These are phyloP conservation scores for Cladophialophora chaetospira DNA, from an alignment of 2,329 filamentous ascomycete species.

Conservation along the genomic window DNA sequence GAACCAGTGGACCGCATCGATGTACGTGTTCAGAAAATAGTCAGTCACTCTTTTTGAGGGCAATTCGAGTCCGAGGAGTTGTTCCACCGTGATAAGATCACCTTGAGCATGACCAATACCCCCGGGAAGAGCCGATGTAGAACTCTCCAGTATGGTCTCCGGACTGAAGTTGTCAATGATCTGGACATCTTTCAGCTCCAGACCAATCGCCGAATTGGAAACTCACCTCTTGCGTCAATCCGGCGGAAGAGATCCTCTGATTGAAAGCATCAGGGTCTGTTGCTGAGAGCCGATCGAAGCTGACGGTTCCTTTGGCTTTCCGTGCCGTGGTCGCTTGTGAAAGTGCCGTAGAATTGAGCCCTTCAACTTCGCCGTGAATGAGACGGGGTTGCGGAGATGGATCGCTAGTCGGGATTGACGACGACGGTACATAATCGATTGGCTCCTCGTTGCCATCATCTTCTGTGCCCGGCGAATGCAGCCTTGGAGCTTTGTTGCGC, in stretches of 20 bases:
- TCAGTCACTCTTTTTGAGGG: constrained; percentile 37
- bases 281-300: constrained; percentile 16
- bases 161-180: constrained; percentile 28
- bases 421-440: neutral
- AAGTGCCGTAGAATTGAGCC: constrained; percentile 2
- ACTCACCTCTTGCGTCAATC: constrained; percentile 24
- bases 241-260: constrained; percentile 22
- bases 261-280: constrained; percentile 20
- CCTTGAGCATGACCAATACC: constrained; percentile 28
- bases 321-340: constrained; percentile 33
- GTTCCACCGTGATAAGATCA: constrained; percentile 19
- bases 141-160: constrained; percentile 22
- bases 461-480: neutral
- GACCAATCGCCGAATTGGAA: neutral
- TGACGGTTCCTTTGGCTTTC: constrained; percentile 13
- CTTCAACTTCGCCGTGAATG: constrained; percentile 13
- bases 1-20: constrained; percentile 49
- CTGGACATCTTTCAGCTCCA: constrained; percentile 12
- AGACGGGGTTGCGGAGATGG: constrained; percentile 23
- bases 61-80: constrained; percentile 36
- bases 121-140: constrained; percentile 23
- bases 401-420: neutral
- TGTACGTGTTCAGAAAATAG: constrained; percentile 45
- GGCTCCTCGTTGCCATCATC: neutral
- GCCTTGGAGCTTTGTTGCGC: constrained; percentile 11